A percentile compares a stretch with the other conserved stretches of the same genome.
These are phyloP conservation scores for Cordyceps javanica DNA, from an alignment of 2,329 filamentous ascomycete genomes.

Conservation along the genomic window DNA sequence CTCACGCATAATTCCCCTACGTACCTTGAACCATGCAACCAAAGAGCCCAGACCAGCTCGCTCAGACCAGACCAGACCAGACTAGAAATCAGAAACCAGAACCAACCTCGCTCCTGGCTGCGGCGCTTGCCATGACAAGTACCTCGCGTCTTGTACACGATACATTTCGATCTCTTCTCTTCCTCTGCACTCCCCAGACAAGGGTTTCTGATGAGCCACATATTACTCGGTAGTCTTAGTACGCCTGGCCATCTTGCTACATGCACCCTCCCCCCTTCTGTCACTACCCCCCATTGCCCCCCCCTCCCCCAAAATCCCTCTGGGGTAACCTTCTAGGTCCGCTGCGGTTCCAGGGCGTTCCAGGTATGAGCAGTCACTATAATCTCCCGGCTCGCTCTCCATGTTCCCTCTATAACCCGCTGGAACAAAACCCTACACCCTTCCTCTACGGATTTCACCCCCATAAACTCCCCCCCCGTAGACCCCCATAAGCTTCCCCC, in stretches of 20 bases:
- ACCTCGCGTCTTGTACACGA: background rate
- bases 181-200: background rate
- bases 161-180: background rate
- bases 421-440: too few relatives aligned
- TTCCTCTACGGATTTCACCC: too few relatives aligned
- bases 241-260: too few relatives aligned
- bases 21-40: too few relatives aligned
- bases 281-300: background rate
- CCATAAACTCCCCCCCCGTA: background rate
- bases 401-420: background rate
- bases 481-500: background rate
- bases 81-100: background rate
- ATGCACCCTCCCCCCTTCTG: too few relatives aligned
- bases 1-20: too few relatives aligned
- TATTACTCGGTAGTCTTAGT: too few relatives aligned
- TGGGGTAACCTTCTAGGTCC: too few relatives aligned
- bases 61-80: too few relatives aligned
- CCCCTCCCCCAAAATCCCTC: too few relatives aligned
- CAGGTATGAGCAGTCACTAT: background rate
- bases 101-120: background rate
- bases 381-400: background rate
- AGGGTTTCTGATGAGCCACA: too few relatives aligned
- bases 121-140: background rate
- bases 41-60: too few relatives aligned
- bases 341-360: background rate